Evolutionary conservation across 192 early-diverging fungal genomes (phyloP).

Genomic region (Phlyctochytrium bullatum): DNA sequence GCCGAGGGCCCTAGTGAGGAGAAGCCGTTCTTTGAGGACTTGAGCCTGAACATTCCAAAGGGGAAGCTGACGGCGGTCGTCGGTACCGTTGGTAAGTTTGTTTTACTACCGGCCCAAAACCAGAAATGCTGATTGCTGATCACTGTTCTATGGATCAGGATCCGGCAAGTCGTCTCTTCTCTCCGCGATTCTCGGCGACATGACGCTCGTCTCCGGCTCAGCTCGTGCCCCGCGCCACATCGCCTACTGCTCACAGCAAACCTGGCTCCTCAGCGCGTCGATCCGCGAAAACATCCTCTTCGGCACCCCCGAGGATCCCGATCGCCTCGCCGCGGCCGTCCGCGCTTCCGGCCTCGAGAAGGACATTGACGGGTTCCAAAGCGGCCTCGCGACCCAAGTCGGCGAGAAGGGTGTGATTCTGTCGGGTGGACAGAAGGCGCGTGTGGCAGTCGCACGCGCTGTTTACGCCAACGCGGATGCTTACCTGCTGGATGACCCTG

Average conservation of each 20-base stretch:
- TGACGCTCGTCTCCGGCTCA: conserved; percentile 51
- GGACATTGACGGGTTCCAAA: conserved; percentile 71
- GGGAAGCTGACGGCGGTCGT: conserved; percentile 75
- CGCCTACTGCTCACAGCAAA: conserved; percentile 30
- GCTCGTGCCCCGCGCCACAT: conserved; percentile 22
- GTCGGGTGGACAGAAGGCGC: conserved; percentile 89
- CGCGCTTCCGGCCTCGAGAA: conserved; percentile 68
- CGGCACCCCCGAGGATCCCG: background rate
- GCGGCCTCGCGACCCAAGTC: conserved; percentile 85
- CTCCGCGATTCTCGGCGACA: conserved; percentile 77
- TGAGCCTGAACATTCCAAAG: conserved; percentile 66
- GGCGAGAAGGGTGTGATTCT: conserved; percentile 89
- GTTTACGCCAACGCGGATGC: conserved; percentile 57
- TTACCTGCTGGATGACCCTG: conserved; percentile 65
- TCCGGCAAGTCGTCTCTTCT: conserved; percentile 78
- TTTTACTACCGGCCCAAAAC: background rate
- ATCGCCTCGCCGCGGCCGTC: conserved; percentile 36
- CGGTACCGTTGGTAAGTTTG: conserved; percentile 59
- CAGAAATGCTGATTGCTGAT: no score
- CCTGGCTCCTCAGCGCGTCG: conserved; percentile 42
- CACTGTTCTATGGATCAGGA: conserved; percentile 60
- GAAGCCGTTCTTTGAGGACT: conserved; percentile 47
- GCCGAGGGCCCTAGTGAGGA: background rate
- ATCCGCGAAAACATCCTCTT: conserved; percentile 71
- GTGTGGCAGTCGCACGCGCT: conserved; percentile 60